Evolutionary conservation across 208 protist species (phyloP).

Genomic region (Kentomonas sorsogonicus): DNA sequence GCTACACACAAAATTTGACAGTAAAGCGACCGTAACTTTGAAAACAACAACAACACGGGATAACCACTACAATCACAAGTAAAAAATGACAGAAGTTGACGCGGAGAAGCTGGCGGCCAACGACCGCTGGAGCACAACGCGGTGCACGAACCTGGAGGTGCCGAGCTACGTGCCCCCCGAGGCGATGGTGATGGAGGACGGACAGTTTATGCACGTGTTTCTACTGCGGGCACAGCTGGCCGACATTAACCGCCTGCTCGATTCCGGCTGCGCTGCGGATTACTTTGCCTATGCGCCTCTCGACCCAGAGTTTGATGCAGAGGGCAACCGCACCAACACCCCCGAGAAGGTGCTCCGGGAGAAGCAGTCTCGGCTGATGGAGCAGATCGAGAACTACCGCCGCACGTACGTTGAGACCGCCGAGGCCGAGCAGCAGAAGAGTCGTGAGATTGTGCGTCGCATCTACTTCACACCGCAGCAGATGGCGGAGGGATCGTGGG

Average conservation of each 20-base stretch:
- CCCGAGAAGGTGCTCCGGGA: conserved; percentile 63
- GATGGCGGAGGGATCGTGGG: conserved; percentile 83
- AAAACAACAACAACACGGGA: too few species aligned
- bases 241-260: conserved; percentile 76
- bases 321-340: conserved; percentile 80
- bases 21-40: too few species aligned
- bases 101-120: conserved; percentile 9
- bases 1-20: too few species aligned
- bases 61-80: too few species aligned
- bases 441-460: conserved; percentile 81
- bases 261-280: conserved; percentile 41
- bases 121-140: conserved; percentile 72
- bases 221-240: conserved; percentile 65
- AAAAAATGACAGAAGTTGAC: conserved; percentile 12
- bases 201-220: conserved; percentile 78
- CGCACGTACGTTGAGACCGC: conserved; percentile 50
- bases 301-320: conserved; percentile 69
- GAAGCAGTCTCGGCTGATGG: conserved; percentile 59
- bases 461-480: conserved; percentile 84
- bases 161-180: conserved; percentile 86
- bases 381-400: conserved; percentile 61
- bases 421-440: conserved; percentile 38
- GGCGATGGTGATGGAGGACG: conserved; percentile 68
- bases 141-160: conserved; percentile 76
- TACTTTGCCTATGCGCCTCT: conserved; percentile 78